These are phyloP conservation scores for Vanderwaltozyma verrucispora DNA, from an alignment of 805 yeast species.

Conservation along the genomic window DNA sequence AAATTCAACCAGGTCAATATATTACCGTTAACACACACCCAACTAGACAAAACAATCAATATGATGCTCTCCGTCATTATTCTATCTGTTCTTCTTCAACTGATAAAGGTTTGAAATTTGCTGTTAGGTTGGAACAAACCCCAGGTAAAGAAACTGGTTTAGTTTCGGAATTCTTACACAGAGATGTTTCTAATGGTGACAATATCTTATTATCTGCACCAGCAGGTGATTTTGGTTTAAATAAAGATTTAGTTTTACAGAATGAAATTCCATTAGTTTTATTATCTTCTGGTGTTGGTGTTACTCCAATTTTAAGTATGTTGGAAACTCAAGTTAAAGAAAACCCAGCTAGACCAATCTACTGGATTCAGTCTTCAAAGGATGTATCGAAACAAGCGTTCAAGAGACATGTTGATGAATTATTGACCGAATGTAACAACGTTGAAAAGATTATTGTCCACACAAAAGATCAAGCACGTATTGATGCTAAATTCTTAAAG, in stretches of 20 bases:
- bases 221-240: slow-evolving; percentile 39
- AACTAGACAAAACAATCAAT: slow-evolving; percentile 29
- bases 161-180: slow-evolving; percentile 42
- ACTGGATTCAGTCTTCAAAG: slow-evolving; percentile 25
- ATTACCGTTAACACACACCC: slow-evolving; percentile 30
- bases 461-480: slow-evolving; percentile 18
- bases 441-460: slow-evolving; percentile 11
- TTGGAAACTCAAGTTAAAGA: slow-evolving; percentile 28
- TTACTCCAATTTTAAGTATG: slow-evolving; percentile 53
- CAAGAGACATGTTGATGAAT: slow-evolving; percentile 15
- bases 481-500: slow-evolving; percentile 16
- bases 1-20: slow-evolving; percentile 33
- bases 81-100: slow-evolving; percentile 37
- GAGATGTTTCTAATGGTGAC: slow-evolving; percentile 38
- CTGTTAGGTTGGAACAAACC: slow-evolving; percentile 38
- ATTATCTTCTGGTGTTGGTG: slow-evolving; percentile 57
- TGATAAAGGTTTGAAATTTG: slow-evolving; percentile 40
- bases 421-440: slow-evolving; percentile 9
- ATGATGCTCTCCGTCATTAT: slow-evolving; percentile 46
- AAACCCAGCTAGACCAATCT: slow-evolving; percentile 23
- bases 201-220: slow-evolving; percentile 45
- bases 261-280: slow-evolving; percentile 31
- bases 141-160: slow-evolving; percentile 30
- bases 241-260: slow-evolving; percentile 20
- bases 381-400: slow-evolving; percentile 19